Evolutionary conservation across 2,329 filamentous ascomycete species (phyloP), one percentile per base, ranked within the genome.

Genomic region (Penicillium sp.): DNA sequence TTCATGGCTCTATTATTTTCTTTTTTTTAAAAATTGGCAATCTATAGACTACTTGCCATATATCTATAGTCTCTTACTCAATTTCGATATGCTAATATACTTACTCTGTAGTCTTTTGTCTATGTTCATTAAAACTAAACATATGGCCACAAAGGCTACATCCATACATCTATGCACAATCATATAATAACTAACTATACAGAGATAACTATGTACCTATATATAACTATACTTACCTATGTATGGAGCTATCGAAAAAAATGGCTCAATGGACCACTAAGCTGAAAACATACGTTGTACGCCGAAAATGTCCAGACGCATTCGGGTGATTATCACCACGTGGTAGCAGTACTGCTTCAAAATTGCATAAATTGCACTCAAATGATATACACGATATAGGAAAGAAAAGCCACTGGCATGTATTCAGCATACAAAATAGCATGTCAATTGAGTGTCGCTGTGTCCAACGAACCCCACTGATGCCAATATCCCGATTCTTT

Each of bases 341-440:
- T 41, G 25, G 48, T 31, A 55, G 38, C 48, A 50, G 50, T 43
- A 57, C 54, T 60, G 63, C 41, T 57, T 67, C 63, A 70, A 70
- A 70, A 70, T 60, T 68, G 70, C 69, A 72, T 71, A 33, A 56
- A 41, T 56, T 57, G 54, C 54, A 57, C 70, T 60, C 70, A 72
- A 69, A 68, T 76, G 73, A 76, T 76, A 71, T 76, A 76, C 73
- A 76, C 67, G 69, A 75, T 73, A 72, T 72, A 64, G 55, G 51
- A 61, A 46, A 72, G 61, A 55, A 66, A 68, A 66, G 70, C 65
- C 65, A 69, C 65, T 67, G 66, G 66, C 67, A 71, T 71, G 70
- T 65, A 71, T 71, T 66, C 69, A 73, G 68, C 67, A 71, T 71
- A 73, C 72, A 75, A 58, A 64, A 63, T 64, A 68, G 65, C 68